A percentile compares a stretch with the other conserved stretches of the same genome.
Conservation (phyloP, 441 rosid genomes). For the Capsella rubella region DNA sequence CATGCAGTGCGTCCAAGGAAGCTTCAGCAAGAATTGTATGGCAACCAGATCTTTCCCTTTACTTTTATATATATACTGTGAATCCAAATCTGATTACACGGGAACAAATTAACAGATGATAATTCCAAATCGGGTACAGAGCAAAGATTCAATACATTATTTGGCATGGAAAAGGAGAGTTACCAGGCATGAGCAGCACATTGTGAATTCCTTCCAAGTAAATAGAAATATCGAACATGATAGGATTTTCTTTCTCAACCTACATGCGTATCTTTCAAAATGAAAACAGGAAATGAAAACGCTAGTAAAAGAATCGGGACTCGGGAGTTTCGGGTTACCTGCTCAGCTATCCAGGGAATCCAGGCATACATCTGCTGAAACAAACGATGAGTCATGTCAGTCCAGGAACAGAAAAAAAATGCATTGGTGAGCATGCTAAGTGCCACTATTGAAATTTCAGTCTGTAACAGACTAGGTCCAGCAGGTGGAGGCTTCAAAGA, state of each 20-base stretch:
- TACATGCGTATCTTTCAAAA: conserved; percentile 47
- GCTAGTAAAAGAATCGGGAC: conserved; percentile 36
- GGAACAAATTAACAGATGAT: conserved; percentile 40
- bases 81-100: conserved; percentile 51
- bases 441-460: conserved; percentile 71
- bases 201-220: conserved; percentile 86
- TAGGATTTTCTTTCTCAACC: conserved; percentile 60
- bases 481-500: conserved; percentile 59
- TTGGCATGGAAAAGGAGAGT: conserved; percentile 27
- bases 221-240: conserved; percentile 58
- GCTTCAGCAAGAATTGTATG: conserved; percentile 65
- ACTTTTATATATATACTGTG: conserved; percentile 49
- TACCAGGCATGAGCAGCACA: conserved; percentile 74
- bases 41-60: conserved; percentile 51
- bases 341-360: conserved; percentile 90
- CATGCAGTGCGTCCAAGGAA: conserved; percentile 79
- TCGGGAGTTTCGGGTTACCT: conserved; percentile 53
- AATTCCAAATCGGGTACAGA: conserved; percentile 24
- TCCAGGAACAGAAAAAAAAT: conserved; percentile 67
- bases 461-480: conserved; percentile 55
- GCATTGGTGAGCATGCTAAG: conserved; percentile 89
- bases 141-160: conserved; percentile 9
- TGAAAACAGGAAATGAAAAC: conserved; percentile 4
- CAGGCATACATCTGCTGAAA: conserved; percentile 70
- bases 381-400: conserved; percentile 62